Percentiles rank a stretch among this genome's conserved stretches.
These are phyloP conservation scores for Leptodermis oblonga DNA, from an alignment of 257 asterid genomes.

Conservation along the genomic window DNA sequence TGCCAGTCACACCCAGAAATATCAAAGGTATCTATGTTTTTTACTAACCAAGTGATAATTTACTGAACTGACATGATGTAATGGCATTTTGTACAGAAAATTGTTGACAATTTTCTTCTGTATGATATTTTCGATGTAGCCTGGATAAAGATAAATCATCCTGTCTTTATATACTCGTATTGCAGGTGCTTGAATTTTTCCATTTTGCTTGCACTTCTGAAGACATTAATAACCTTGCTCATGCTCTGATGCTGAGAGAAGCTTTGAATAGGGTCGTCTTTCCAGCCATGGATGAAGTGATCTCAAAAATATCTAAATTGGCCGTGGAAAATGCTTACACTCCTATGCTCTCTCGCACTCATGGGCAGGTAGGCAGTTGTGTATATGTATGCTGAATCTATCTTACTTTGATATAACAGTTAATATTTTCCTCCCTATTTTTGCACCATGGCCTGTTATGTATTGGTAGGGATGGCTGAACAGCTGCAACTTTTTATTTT, in stretches of 20 bases:
- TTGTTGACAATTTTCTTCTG: background rate
- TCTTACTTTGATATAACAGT: too few species aligned
- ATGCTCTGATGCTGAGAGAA: conserved; percentile 48
- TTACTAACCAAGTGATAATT: background rate
- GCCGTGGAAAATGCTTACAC: conserved; percentile 32
- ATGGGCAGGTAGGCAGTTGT: conserved; percentile 38
- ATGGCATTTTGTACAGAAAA: background rate
- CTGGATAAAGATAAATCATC: background rate
- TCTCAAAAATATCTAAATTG: conserved; percentile 29
- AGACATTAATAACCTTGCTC: conserved; percentile 54
- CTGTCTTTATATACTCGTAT: background rate
- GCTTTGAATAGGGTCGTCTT: conserved; percentile 28
- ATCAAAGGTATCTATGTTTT: conserved; percentile 40
- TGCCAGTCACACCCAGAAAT: conserved; percentile 70
- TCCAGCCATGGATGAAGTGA: conserved; percentile 42
- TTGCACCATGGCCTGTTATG: background rate
- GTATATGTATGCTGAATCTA: background rate
- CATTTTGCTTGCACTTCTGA: conserved; percentile 58
- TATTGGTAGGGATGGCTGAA: background rate
- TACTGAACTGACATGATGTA: background rate
- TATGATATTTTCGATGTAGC: background rate
- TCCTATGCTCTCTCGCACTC: conserved; percentile 58
- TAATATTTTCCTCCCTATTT: background rate
- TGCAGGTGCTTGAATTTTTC: conserved; percentile 47
- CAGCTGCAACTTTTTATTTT: background rate